Percentiles rank a stretch among this genome's conserved stretches.
These are phyloP conservation scores for Aspergillus novofumigatus DNA, from an alignment of 2,329 filamentous ascomycete genomes.

Conservation along the genomic window DNA sequence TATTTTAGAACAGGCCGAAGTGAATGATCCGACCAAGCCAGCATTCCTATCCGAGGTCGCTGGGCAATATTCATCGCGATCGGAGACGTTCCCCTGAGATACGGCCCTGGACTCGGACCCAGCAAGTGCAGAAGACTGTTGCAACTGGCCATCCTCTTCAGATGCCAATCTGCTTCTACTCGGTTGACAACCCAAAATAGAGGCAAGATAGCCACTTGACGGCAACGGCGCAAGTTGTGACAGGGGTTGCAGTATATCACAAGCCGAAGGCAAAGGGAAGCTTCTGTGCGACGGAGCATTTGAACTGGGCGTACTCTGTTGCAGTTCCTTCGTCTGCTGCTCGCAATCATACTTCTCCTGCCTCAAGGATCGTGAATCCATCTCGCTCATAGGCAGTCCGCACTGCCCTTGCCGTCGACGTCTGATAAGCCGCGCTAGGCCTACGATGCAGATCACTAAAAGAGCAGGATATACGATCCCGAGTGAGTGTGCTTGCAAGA, in stretches of 20 bases:
- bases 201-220: constrained; percentile 21
- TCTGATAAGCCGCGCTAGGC: constrained; percentile 16
- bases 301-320: constrained; percentile 4
- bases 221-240: constrained; percentile 19
- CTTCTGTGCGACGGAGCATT: constrained; percentile 1
- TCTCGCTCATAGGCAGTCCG: constrained; percentile 12
- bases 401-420: constrained; percentile 11
- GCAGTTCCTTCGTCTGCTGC: constrained; percentile 9
- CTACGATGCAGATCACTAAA: constrained; percentile 14
- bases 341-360: constrained; percentile 16
- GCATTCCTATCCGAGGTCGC: constrained; percentile 5
- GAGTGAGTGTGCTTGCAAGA: constrained; percentile 9
- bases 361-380: constrained; percentile 13
- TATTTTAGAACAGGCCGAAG: neutral
- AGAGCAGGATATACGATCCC: constrained; percentile 14
- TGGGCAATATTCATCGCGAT: neutral
- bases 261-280: constrained; percentile 17
- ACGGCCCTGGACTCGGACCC: neutral
- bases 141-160: constrained; percentile 1
- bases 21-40: constrained; percentile 2
- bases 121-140: neutral
- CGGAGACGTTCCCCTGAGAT: neutral
- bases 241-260: constrained; percentile 23
- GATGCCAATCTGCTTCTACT: constrained; percentile 6
- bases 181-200: constrained; percentile 13